Conservation (phyloP, 306 rosid genomes). For the Cicer bijugum region DNA sequence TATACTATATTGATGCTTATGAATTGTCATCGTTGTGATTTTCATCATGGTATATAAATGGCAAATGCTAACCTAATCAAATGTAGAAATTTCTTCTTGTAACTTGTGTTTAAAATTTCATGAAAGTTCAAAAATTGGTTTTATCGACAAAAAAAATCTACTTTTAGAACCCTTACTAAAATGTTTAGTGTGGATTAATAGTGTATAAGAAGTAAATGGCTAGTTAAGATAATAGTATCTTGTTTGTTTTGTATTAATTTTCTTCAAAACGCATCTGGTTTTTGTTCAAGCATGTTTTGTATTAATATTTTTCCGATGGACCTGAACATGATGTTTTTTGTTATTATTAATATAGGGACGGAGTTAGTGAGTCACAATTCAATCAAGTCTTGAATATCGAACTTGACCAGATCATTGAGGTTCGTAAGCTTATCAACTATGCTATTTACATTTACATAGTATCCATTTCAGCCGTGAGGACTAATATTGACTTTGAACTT, state of each 20-base stretch:
- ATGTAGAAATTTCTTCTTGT: no score
- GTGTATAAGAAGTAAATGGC: not conserved
- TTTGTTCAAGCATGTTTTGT: slow-evolving; percentile 25
- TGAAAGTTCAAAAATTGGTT: no score
- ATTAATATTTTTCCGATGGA: slow-evolving; percentile 21
- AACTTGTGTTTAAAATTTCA: no score
- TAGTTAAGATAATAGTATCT: not conserved
- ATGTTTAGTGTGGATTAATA: not conserved
- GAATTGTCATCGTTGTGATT: slow-evolving; percentile 23
- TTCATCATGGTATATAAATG: not conserved
- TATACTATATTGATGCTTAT: not conserved
- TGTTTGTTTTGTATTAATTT: slow-evolving; percentile 7
- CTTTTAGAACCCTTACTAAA: not conserved
- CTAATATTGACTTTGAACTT: slow-evolving; percentile 37
- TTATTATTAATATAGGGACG: slow-evolving; percentile 67
- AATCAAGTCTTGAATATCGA: slow-evolving; percentile 89
- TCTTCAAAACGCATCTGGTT: not conserved
- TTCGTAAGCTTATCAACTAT: slow-evolving; percentile 31
- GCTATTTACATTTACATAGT: not conserved
- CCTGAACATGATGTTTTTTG: not conserved
- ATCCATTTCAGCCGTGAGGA: not conserved
- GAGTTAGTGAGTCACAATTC: slow-evolving; percentile 97
- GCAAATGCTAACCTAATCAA: no score
- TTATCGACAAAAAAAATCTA: no score
- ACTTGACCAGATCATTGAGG: slow-evolving; percentile 84